Conservation (phyloP, 2,329 filamentous ascomycete species). For the Bipolaris oryzae region DNA sequence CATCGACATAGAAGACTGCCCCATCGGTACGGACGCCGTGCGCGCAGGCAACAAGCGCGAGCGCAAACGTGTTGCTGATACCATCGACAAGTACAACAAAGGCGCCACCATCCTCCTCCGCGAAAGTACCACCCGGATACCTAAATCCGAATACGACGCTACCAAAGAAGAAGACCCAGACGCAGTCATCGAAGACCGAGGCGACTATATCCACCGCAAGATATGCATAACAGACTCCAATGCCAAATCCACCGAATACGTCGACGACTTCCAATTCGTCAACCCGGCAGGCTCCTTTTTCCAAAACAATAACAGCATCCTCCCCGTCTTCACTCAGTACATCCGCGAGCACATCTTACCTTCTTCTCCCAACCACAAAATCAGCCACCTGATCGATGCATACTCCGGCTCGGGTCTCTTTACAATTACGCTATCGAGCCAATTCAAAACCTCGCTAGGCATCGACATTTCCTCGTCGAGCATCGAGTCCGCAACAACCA, state of each 20-base stretch:
- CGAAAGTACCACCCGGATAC: constrained; percentile 76
- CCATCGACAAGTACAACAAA: constrained; percentile 73
- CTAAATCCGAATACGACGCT: constrained; percentile 50
- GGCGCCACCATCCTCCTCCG: constrained; percentile 89
- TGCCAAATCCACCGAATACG: constrained; percentile 82
- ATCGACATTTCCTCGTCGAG: constrained; percentile 86
- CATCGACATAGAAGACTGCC: constrained; percentile 96
- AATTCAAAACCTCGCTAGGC: constrained; percentile 80
- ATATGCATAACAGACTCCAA: constrained; percentile 88
- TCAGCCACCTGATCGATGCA: constrained; percentile 93
- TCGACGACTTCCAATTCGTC: constrained; percentile 82
- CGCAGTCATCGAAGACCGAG: constrained; percentile 60
- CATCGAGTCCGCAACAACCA: constrained; percentile 77
- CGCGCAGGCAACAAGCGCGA: constrained; percentile 79
- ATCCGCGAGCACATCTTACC: constrained; percentile 80
- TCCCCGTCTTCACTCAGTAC: constrained; percentile 83
- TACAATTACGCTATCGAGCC: constrained; percentile 85
- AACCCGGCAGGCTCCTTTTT: constrained; percentile 96
- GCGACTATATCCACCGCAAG: constrained; percentile 75
- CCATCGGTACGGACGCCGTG: constrained; percentile 88
- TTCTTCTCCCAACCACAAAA: constrained; percentile 36
- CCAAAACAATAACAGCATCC: constrained; percentile 99
- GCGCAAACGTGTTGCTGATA: constrained; percentile 73
- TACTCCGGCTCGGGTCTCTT: constrained; percentile 98
- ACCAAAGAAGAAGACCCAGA: constrained; percentile 44